Evolutionary conservation across 345 rosid species (phyloP).

Genomic region (Limnanthes douglasii): DNA sequence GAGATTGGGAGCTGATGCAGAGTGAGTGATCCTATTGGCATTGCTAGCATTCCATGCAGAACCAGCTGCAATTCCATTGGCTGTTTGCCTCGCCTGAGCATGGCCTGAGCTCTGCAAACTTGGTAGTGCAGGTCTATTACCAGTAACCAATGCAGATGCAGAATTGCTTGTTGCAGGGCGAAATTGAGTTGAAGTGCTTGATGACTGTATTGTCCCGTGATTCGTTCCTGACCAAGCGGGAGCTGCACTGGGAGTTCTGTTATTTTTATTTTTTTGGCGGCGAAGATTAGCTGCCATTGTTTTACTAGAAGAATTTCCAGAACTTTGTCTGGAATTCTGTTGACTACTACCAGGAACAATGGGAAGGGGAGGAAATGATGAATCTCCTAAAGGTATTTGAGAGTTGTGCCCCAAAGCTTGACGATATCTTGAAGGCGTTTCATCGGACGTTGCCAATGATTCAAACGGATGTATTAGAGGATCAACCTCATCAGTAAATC

Average conservation of each 20-base stretch:
- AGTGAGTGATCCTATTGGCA: slow-evolving; percentile 33
- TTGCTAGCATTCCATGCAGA: slow-evolving; percentile 20
- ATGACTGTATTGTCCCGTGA: slow-evolving; percentile 14
- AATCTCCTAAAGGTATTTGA: slow-evolving; percentile 43
- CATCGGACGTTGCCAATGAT: slow-evolving; percentile 27
- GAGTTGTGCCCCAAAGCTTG: slow-evolving; percentile 67
- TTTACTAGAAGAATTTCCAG: slow-evolving; percentile 28
- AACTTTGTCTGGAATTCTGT: slow-evolving; percentile 27
- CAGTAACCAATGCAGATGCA: no score
- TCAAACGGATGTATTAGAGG: slow-evolving; percentile 49
- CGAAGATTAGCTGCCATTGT: slow-evolving; percentile 60
- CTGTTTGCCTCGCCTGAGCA: slow-evolving; percentile 11
- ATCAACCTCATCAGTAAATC: no score
- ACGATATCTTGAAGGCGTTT: slow-evolving; percentile 72
- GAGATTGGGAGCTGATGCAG: slow-evolving; percentile 64
- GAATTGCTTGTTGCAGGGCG: no score
- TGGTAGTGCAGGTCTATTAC: no score
- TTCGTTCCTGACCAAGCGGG: slow-evolving; percentile 50
- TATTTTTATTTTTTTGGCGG: slow-evolving; percentile 25
- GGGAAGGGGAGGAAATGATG: slow-evolving; percentile 91
- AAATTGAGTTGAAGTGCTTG: slow-evolving; percentile 18
- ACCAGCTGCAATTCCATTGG: no score
- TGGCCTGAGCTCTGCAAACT: no score
- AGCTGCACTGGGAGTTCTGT: slow-evolving; percentile 22
- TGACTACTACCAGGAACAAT: no score